Evolutionary conservation across 129 eudicot species (phyloP).

Genomic region (Kitagawia praeruptora): DNA sequence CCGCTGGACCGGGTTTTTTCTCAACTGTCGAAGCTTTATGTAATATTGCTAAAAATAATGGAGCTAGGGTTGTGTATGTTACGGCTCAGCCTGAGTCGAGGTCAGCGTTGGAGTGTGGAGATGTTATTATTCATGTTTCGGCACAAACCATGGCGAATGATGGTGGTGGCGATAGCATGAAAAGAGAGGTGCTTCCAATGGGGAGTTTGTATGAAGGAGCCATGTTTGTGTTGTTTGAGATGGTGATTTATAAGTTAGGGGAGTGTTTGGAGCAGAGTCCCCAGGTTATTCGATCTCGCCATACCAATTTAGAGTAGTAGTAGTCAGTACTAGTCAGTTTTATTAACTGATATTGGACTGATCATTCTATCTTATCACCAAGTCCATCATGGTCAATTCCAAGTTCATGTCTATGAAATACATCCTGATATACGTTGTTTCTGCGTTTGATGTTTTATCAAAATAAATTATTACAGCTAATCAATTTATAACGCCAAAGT

Average conservation of each 20-base stretch:
- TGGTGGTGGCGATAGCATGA: constrained; percentile 16
- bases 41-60: constrained; percentile 48
- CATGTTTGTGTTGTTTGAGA: constrained; percentile 89
- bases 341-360: too few relatives aligned
- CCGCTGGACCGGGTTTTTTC: constrained; percentile 94
- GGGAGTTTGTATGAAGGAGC: constrained; percentile 94
- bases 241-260: constrained; percentile 61
- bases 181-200: constrained; percentile 63
- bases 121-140: constrained; percentile 54
- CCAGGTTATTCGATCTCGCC: constrained; percentile 60
- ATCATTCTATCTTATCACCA: too few relatives aligned
- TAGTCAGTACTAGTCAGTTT: too few relatives aligned
- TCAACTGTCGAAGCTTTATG: constrained; percentile 83
- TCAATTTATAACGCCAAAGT: too few relatives aligned
- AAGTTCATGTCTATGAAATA: background rate
- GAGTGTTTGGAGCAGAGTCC: constrained; percentile 50
- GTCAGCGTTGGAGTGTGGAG: constrained; percentile 37
- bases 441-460: too few relatives aligned
- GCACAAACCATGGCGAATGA: constrained; percentile 95
- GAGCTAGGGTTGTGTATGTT: constrained; percentile 59
- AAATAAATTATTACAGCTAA: too few relatives aligned
- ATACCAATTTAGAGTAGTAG: constrained; percentile 72
- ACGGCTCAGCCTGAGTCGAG: constrained; percentile 67
- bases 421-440: background rate
- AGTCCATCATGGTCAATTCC: background rate